Percentiles rank a stretch among this genome's conserved stretches.
These are phyloP conservation scores for Hemisphaericaspora nanyangensis DNA, from an alignment of 805 yeast genomes.

Conservation along the genomic window DNA sequence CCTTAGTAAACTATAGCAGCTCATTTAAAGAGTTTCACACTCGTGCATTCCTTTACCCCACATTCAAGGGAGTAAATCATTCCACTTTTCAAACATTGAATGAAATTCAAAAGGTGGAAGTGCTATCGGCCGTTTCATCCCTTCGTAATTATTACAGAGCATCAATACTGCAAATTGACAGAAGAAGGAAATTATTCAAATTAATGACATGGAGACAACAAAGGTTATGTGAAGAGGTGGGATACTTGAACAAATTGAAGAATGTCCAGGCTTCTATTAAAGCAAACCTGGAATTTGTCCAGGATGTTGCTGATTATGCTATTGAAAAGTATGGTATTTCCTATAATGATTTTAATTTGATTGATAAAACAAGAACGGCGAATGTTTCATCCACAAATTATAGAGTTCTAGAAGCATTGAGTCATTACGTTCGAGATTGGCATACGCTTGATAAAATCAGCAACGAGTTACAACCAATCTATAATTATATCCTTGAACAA, in stretches of 20 bases:
- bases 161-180: conserved; percentile 42
- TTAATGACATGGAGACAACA: conserved; percentile 56
- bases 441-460: conserved; percentile 15
- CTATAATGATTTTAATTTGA: conserved; percentile 26
- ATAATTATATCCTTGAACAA: conserved; percentile 47
- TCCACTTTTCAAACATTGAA: conserved; percentile 13
- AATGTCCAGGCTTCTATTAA: conserved; percentile 44
- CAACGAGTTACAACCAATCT: conserved; percentile 42
- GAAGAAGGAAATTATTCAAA: conserved; percentile 40
- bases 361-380: conserved; percentile 6
- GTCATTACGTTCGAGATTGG: conserved; percentile 84
- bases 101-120: conserved; percentile 22
- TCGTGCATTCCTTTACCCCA: not conserved
- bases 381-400: conserved; percentile 15
- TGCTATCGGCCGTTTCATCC: conserved; percentile 43
- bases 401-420: conserved; percentile 60
- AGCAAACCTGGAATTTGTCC: conserved; percentile 46
- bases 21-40: not conserved
- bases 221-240: conserved; percentile 45
- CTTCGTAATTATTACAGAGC: conserved; percentile 41
- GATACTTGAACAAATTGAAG: conserved; percentile 52
- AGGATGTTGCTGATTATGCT: conserved; percentile 41
- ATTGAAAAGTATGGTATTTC: conserved; percentile 44
- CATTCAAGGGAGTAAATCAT: conserved; percentile 5
- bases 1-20: conserved; percentile 6